phyloP scores from a whole-genome alignment of 306 rosid species.

The Ormosia emarginata region DNA sequence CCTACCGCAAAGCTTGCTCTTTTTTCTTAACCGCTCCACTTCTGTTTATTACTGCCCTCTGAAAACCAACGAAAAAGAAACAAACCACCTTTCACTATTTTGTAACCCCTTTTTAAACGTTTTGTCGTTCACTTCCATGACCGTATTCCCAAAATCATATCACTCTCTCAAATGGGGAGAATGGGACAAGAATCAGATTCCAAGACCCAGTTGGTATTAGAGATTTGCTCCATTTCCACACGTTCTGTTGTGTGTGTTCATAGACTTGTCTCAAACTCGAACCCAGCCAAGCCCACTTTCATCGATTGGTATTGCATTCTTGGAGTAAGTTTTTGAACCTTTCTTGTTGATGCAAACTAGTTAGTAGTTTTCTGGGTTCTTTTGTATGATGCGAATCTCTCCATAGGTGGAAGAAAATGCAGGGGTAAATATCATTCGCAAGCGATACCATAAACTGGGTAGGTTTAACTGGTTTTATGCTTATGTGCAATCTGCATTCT shows the following conservation, averaged over 20 bases:
- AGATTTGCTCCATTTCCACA: slow-evolving; percentile 73
- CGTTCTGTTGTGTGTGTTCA: slow-evolving; percentile 59
- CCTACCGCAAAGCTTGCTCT: slow-evolving; percentile 59
- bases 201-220: slow-evolving; percentile 66
- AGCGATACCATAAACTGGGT: slow-evolving; percentile 85
- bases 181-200: slow-evolving; percentile 63
- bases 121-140: slow-evolving; percentile 21
- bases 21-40: slow-evolving; percentile 82
- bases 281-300: slow-evolving; percentile 36
- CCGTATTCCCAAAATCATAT: slow-evolving; percentile 2
- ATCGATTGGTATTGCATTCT: slow-evolving; percentile 90
- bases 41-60: slow-evolving; percentile 25
- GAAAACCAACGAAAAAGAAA: slow-evolving; percentile 8
- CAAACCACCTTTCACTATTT: slow-evolving; percentile 35
- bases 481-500: slow-evolving; percentile 3
- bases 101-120: slow-evolving; percentile 32
- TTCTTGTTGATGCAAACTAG: background rate
- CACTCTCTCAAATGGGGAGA: slow-evolving; percentile 42
- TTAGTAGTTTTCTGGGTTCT: background rate
- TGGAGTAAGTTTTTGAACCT: slow-evolving; percentile 57
- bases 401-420: slow-evolving; percentile 81
- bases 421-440: slow-evolving; percentile 59
- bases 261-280: slow-evolving; percentile 14
- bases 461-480: slow-evolving; percentile 18
- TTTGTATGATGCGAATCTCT: slow-evolving; percentile 16